These are phyloP conservation scores for Russula brevipes DNA, from an alignment of 768 basidiomycete species.

Conservation along the genomic window DNA sequence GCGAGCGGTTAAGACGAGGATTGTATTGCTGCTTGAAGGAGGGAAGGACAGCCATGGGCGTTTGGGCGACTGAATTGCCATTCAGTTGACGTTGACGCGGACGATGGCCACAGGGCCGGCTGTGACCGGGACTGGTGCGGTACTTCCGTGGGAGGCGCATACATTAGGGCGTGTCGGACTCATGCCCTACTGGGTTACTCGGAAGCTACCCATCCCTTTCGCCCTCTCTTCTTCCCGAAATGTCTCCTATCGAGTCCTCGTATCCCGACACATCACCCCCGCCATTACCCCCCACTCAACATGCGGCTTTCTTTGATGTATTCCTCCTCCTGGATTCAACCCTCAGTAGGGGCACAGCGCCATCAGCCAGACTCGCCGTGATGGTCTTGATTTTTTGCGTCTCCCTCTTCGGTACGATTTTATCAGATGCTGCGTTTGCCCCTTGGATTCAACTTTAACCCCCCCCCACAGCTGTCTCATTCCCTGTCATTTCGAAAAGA, in stretches of 20 bases:
- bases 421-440: not conserved
- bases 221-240: not conserved
- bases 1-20: conserved; percentile 57
- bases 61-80: no score
- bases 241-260: not conserved
- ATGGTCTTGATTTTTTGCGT: conserved; percentile 52
- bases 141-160: not conserved
- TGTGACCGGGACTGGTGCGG: conserved; percentile 12
- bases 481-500: conserved; percentile 60
- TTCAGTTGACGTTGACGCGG: no score
- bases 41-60: not conserved
- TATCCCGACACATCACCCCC: not conserved
- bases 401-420: conserved; percentile 56
- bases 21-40: not conserved
- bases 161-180: no score
- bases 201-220: not conserved
- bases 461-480: conserved; percentile 53
- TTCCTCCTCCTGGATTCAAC: not conserved
- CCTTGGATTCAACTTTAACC: not conserved
- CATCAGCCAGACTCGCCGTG: conserved; percentile 25
- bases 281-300: not conserved
- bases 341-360: not conserved
- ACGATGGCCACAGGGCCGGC: no score
- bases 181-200: no score
- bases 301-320: not conserved